Base-by-base conservation (phyloP, 495 filamentous ascomycete species). In the Astrothelium subdiscretum region DNA sequence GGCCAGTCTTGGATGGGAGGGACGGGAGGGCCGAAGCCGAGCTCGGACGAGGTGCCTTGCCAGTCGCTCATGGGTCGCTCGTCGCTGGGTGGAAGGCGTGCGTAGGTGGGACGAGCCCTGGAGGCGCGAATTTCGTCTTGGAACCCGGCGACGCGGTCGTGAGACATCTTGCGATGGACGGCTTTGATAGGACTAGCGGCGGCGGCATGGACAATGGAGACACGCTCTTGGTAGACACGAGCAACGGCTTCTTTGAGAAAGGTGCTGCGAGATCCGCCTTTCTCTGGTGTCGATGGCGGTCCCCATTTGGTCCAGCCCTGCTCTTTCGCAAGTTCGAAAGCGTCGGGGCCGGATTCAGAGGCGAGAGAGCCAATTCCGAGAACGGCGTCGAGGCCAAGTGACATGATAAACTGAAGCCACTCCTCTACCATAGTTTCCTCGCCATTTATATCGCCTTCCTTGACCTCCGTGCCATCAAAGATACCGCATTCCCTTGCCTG, bases 181-280 rank as follows among this genome's bases (percentile, higher is more conserved):
- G 73, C 69, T 27, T 67, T 69, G 6, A 42, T 58, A 61, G 57
- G 57, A 40, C 54, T 59, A 48, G 62, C 68, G 62, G 57, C 66
- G 27, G 61, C 62, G 8, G 73, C 73, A 51, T 61, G 67, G 63
- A 57, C 66, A 27, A 61, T 61, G 6, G 73, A 72, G 44, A 81
- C 73, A 31, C 74, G 74, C 32, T 80, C 77, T 61, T 83, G 78
- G 69, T 87, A 87, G 32, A 83, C 77, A 32, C 79, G 80, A 2
- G 78, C 75, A 20, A 86, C 75, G 0, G 83, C 83, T 71, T 86
- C 83, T 63, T 84, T 83, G 60, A 88, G 75, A 68, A 88, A 88
- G 12, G 78, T 81, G 11, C 76, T 74, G n/a, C 83, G 81, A 43
- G 74, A 81, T 31, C 67, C 74, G 61, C 61, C 42, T 13, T 18